Evolutionary conservation across 371 early-diverging fungal genomes (phyloP), one percentile per base, ranked within the genome.

Genomic region (Coemansia sp.): DNA sequence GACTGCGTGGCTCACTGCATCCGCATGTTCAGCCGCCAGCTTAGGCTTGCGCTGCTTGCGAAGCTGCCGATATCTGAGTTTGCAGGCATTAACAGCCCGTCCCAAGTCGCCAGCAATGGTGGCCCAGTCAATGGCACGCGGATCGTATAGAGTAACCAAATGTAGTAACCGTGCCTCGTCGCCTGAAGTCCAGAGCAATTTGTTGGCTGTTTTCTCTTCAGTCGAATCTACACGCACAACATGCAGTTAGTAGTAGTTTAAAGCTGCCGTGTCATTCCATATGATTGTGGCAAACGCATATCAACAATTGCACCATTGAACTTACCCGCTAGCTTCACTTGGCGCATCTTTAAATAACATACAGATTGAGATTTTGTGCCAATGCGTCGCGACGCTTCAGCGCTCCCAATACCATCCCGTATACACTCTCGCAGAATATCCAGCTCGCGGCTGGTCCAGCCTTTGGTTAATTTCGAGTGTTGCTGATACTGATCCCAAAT

Each of bases 371-470:
- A 8, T 16, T 55, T 55, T 11, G 55, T 55, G 9, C 55, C 40
- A 40, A 55, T 40, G 13, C 20, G 20, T 16, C 30, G 38, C 31
- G 55, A 55, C 20, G 55, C 38, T 9, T 39, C 30, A 1, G 16
- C 11, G 26, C 20, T 5, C n/a, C 55, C 26, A 38, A 55, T 16
- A 6, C 55, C 55, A 39, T 55, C 31, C 30, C 31, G 30, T 6
- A 55, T 55, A 36, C 55, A 55, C 2, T 40, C 39, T 38, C 40
- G 55, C 14, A 55, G n/a, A 10, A 36, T 40, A 11, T 55, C 55
- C 20, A 55, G 30, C 41, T 55, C 55, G 16, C 30, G 10, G 5
- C 31, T 31, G n/a, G 42, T 39, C 55, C 55, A 55, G 8, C 8
- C 31, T 26, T 5, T 16, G 16, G 55, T 55, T 4, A 5, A 6